These are phyloP conservation scores for Lomentospora prolificans DNA, from an alignment of 2,329 filamentous ascomycete species.

Conservation along the genomic window DNA sequence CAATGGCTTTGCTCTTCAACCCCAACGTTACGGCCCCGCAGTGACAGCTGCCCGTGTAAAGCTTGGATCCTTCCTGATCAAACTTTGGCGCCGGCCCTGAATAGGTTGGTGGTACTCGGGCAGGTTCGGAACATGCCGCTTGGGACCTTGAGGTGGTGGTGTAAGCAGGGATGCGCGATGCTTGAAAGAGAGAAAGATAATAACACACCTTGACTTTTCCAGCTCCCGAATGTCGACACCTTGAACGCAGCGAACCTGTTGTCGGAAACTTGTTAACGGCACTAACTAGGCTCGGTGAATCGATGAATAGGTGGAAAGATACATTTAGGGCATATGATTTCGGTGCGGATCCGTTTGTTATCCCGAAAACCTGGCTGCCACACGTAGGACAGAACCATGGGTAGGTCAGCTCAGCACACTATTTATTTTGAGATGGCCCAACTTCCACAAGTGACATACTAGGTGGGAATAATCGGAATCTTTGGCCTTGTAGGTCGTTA, in stretches of 20 bases:
- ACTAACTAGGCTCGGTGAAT: not conserved
- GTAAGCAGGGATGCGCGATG: no score
- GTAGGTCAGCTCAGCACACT: not conserved
- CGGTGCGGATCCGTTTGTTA: not conserved
- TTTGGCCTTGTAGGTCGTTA: slow-evolving; percentile 36
- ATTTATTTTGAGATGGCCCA: not conserved
- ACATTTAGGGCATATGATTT: not conserved
- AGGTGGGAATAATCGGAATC: slow-evolving; percentile 28
- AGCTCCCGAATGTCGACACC: not conserved
- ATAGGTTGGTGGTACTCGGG: no score
- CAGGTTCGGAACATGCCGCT: no score
- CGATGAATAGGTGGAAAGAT: not conserved
- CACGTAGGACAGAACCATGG: not conserved
- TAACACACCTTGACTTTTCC: not conserved
- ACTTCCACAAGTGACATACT: slow-evolving; percentile 18
- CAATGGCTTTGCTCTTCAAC: slow-evolving; percentile 30
- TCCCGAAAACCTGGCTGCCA: not conserved
- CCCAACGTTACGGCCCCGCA: slow-evolving; percentile 38
- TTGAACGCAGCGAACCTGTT: not conserved
- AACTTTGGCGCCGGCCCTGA: slow-evolving; percentile 29
- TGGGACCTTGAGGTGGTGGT: no score
- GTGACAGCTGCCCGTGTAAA: slow-evolving; percentile 42
- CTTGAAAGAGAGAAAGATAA: not conserved
- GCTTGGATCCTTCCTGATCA: slow-evolving; percentile 25
- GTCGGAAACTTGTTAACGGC: not conserved